phyloP scores from a whole-genome alignment of 495 filamentous ascomycete species.

The Tuber aestivum region DNA sequence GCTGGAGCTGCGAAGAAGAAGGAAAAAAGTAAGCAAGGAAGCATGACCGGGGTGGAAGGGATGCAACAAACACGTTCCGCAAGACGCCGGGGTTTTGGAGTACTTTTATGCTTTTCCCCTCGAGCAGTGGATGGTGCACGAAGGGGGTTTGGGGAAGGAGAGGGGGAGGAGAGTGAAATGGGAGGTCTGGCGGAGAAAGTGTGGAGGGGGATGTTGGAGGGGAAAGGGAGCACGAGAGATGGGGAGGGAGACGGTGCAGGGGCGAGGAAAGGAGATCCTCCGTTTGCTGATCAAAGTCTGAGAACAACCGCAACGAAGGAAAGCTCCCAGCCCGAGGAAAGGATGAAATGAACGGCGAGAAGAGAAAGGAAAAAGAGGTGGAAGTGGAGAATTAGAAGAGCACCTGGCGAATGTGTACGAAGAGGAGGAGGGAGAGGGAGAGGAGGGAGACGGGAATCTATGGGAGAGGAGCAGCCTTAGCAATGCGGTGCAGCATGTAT shows the following conservation, averaged over 20 bases:
- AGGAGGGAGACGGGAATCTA: conserved; percentile 37
- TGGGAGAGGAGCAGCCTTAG: conserved; percentile 29
- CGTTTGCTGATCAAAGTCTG: conserved; percentile 33
- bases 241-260: conserved; percentile 34
- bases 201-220: conserved; percentile 25
- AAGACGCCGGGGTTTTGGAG: conserved; percentile 22
- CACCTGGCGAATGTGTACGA: conserved; percentile 41
- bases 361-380: conserved; percentile 37
- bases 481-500: conserved; percentile 6
- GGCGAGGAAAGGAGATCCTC: conserved; percentile 32
- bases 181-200: conserved; percentile 6
- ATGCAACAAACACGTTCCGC: conserved; percentile 24
- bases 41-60: conserved; percentile 14
- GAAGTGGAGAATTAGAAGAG: conserved; percentile 39
- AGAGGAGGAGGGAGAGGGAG: conserved; percentile 38
- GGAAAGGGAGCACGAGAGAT: conserved; percentile 32
- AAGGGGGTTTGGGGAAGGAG: conserved; percentile 8
- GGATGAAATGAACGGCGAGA: conserved; percentile 36
- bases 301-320: conserved; percentile 41
- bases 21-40: conserved; percentile 20
- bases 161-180: conserved; percentile 2
- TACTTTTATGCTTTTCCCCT: conserved; percentile 29
- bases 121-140: conserved; percentile 16
- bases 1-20: conserved; percentile 17
- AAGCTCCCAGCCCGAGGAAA: conserved; percentile 38